Conservation (phyloP, 352 stramenopile genomes). For the Phytophthora agathidicida region DNA sequence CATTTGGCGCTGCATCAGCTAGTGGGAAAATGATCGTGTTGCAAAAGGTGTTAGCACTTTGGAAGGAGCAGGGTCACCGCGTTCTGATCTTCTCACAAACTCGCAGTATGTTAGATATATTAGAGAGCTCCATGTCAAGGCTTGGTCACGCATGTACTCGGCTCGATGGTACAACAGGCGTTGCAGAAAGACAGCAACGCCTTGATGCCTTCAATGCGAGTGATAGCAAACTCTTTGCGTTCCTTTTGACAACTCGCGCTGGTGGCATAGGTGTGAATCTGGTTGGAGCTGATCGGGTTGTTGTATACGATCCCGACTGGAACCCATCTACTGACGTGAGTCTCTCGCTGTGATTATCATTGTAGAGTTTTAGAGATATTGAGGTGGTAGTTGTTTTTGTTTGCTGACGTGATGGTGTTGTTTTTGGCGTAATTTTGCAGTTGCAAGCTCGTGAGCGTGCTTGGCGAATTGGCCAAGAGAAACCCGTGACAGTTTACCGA, state of each 20-base stretch:
- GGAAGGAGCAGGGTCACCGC: conserved; percentile 95
- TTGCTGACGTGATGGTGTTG: no score
- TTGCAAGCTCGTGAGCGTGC: conserved; percentile 97
- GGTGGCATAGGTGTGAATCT: conserved; percentile 98
- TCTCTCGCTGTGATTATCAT: no score
- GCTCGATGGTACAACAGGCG: conserved; percentile 97
- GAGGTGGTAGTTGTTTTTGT: no score
- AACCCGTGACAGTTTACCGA: conserved; percentile 87
- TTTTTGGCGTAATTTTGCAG: no score
- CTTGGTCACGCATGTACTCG: conserved; percentile 92
- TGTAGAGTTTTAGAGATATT: no score
- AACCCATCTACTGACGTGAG: conserved; percentile 98
- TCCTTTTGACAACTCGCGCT: conserved; percentile 87
- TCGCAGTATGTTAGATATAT: conserved; percentile 97
- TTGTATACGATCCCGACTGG: conserved; percentile 99
- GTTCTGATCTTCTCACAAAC: conserved; percentile 98
- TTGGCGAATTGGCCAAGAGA: conserved; percentile 94
- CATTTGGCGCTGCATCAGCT: conserved; percentile 59
- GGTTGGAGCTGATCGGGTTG: conserved; percentile 94
- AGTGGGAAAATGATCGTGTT: conserved; percentile 98
- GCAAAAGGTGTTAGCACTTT: conserved; percentile 94
- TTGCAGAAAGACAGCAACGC: conserved; percentile 92
- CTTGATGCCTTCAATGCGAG: conserved; percentile 97
- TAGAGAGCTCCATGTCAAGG: conserved; percentile 92
- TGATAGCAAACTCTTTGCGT: conserved; percentile 79